A percentile compares a stretch with the other conserved stretches of the same genome.
These are phyloP conservation scores for Akanthomyces lecanii DNA, from an alignment of 2,329 filamentous ascomycete genomes.

Conservation along the genomic window DNA sequence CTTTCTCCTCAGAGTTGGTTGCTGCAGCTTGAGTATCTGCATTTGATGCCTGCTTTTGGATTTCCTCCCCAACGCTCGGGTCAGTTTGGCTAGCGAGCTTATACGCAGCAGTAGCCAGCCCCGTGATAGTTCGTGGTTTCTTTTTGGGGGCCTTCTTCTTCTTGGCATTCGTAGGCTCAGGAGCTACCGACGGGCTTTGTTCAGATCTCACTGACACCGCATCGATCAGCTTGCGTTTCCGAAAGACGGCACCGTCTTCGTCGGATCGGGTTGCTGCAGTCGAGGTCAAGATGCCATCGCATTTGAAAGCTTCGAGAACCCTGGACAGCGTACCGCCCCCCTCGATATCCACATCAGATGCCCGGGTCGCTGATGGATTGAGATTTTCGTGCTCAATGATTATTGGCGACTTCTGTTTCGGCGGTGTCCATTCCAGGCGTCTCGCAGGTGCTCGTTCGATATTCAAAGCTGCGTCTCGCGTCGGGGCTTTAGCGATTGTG, in stretches of 20 bases:
- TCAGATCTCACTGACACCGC: slow-evolving; percentile 34
- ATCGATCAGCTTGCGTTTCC: slow-evolving; percentile 56
- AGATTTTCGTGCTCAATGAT: slow-evolving; percentile 31
- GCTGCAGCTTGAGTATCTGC: not conserved
- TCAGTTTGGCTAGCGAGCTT: slow-evolving; percentile 30
- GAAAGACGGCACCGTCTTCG: slow-evolving; percentile 34
- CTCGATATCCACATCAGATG: not conserved
- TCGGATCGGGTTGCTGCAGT: slow-evolving; percentile 22
- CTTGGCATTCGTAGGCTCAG: slow-evolving; percentile 35
- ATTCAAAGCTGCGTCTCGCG: slow-evolving; percentile 29
- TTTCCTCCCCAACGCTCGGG: slow-evolving; percentile 19
- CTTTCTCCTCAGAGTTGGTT: not conserved
- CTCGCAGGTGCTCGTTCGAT: slow-evolving; percentile 51
- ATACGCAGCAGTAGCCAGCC: slow-evolving; percentile 70
- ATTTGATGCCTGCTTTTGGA: not conserved
- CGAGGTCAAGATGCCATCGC: slow-evolving; percentile 23
- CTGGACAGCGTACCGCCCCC: slow-evolving; percentile 38
- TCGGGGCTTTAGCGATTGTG: not conserved
- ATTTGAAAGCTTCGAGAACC: slow-evolving; percentile 41
- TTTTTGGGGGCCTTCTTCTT: slow-evolving; percentile 55
- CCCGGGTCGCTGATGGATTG: not conserved
- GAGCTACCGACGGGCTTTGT: slow-evolving; percentile 17
- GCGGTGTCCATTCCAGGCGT: slow-evolving; percentile 65
- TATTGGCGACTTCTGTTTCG: slow-evolving; percentile 37
- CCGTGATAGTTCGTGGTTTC: slow-evolving; percentile 74